Conservation (phyloP, 306 rosid species). For the Prunus persica region DNA sequence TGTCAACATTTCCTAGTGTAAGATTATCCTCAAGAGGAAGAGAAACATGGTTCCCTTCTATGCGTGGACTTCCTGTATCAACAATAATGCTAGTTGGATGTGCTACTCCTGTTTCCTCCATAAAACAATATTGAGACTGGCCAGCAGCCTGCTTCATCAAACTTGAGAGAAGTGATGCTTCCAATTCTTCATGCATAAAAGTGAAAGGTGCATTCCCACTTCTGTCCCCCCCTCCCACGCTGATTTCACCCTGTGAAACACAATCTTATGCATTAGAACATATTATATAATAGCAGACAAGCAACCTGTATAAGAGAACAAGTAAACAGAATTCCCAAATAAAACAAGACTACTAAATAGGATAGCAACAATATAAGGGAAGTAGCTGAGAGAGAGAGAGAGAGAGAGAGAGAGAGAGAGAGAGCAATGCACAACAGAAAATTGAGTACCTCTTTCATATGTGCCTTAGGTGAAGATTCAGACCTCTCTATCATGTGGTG, state of each 20-base stretch:
- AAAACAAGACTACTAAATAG: slow-evolving; percentile 7
- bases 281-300: background rate
- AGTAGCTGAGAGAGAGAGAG: background rate
- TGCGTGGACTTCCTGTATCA: slow-evolving; percentile 26
- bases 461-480: slow-evolving; percentile 34
- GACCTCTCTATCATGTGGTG: slow-evolving; percentile 28
- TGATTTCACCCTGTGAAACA: slow-evolving; percentile 35
- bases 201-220: slow-evolving; percentile 23
- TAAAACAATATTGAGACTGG: slow-evolving; percentile 11
- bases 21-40: slow-evolving; percentile 22
- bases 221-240: slow-evolving; percentile 32
- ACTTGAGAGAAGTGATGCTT: slow-evolving; percentile 25
- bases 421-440: slow-evolving; percentile 14
- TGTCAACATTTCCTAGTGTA: slow-evolving; percentile 31
- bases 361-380: background rate
- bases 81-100: slow-evolving; percentile 14
- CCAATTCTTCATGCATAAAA: slow-evolving; percentile 20
- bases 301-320: slow-evolving; percentile 4
- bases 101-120: slow-evolving; percentile 29
- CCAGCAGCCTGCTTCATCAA: slow-evolving; percentile 26
- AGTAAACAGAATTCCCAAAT: slow-evolving; percentile 1
- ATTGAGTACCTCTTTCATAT: slow-evolving; percentile 51
- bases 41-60: slow-evolving; percentile 31
- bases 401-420: background rate
- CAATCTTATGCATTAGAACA: slow-evolving; percentile 25